Percentiles rank a stretch among this genome's conserved stretches.
phyloP scores from a whole-genome alignment of 257 asterid genomes.

The Penstemon davidsonii region DNA sequence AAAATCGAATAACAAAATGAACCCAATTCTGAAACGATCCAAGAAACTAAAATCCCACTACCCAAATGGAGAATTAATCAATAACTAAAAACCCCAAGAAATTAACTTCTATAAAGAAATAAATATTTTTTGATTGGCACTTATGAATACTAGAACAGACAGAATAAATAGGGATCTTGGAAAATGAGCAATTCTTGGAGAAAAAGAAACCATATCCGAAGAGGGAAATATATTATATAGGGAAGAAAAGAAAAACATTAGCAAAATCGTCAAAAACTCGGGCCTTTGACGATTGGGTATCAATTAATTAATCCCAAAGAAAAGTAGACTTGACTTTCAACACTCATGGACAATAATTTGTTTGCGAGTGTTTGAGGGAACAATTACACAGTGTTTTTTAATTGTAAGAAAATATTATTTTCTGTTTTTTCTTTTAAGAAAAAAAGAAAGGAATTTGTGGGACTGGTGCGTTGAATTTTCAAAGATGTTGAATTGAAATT shows the following conservation, averaged over 20 bases:
- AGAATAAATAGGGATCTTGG: constrained; percentile 14
- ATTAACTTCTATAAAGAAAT: neutral
- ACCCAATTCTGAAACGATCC: neutral
- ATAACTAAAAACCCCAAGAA: constrained; percentile 1
- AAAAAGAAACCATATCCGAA: constrained; percentile 25
- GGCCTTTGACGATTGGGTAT: constrained; percentile 29
- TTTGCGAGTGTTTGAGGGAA: neutral
- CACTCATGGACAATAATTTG: constrained; percentile 27
- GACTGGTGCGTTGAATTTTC: too few relatives aligned
- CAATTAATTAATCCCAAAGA: constrained; percentile 12
- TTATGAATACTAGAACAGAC: neutral
- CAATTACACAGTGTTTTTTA: neutral
- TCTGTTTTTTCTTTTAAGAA: too few relatives aligned
- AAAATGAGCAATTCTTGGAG: constrained; percentile 32
- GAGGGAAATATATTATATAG: constrained; percentile 11
- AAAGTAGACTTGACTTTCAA: constrained; percentile 53
- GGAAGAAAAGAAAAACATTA: neutral
- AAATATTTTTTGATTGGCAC: neutral
- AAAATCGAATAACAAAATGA: neutral
- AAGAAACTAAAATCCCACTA: neutral
- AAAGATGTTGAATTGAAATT: too few relatives aligned
- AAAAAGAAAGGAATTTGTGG: too few relatives aligned
- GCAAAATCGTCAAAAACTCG: neutral
- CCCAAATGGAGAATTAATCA: neutral
- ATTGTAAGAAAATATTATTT: too few relatives aligned